These are phyloP conservation scores for Aeminium ludgeri DNA, from an alignment of 495 filamentous ascomycete species.

Conservation along the genomic window DNA sequence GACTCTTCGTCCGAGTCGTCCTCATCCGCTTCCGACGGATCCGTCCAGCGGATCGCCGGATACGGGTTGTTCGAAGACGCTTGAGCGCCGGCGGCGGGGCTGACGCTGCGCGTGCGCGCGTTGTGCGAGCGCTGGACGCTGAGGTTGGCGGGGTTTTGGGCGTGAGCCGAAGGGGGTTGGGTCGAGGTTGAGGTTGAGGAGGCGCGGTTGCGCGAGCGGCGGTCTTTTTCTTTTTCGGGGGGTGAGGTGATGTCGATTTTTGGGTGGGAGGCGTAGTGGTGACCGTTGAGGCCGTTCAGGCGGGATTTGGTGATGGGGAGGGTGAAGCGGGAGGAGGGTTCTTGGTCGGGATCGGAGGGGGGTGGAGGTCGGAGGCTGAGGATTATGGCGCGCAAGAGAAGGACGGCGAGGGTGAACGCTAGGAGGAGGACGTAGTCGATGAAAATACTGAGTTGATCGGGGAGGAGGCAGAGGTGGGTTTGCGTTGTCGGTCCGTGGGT, in stretches of 20 bases:
- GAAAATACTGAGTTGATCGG: slow-evolving; percentile 71
- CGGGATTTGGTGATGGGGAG: neutral
- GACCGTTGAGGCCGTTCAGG: no score
- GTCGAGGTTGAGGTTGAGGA: neutral
- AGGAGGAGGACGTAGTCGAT: slow-evolving; percentile 53
- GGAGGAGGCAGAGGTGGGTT: slow-evolving; percentile 79
- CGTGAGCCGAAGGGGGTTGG: no score
- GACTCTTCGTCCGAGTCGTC: slow-evolving; percentile 15
- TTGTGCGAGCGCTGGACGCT: slow-evolving; percentile 11
- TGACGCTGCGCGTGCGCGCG: slow-evolving; percentile 15
- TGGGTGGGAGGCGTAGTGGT: no score
- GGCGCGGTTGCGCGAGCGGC: slow-evolving; percentile 1
- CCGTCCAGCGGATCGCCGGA: slow-evolving; percentile 7
- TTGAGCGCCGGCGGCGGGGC: slow-evolving; percentile 1
- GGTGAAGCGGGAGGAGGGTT: neutral
- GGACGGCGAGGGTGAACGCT: slow-evolving; percentile 38
- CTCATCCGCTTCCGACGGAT: slow-evolving; percentile 11
- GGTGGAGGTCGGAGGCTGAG: slow-evolving; percentile 16
- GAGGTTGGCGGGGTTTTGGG: neutral
- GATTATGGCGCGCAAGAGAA: slow-evolving; percentile 45
- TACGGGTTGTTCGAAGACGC: neutral
- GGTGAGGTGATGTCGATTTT: neutral
- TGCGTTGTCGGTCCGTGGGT: slow-evolving; percentile 45
- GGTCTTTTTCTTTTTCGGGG: neutral
- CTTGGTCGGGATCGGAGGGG: neutral